phyloP scores from a whole-genome alignment of 192 early-diverging fungal species.

The Phlyctochytrium bullatum region DNA sequence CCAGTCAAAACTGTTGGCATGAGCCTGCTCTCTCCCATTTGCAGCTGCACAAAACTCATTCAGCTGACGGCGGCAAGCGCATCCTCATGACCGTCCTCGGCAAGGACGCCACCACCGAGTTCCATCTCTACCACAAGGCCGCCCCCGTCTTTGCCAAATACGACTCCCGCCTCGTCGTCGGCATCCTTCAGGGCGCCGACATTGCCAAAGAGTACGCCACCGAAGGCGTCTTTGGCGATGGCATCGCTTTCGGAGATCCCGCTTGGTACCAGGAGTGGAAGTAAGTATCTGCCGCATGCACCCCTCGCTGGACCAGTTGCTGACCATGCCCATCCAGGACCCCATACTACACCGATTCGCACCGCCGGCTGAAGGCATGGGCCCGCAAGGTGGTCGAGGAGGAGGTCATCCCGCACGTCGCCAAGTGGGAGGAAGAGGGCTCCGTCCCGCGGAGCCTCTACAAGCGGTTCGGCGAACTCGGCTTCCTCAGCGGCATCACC shows the following conservation, averaged over 20 bases:
- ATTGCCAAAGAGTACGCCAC: not conserved
- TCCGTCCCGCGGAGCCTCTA: conserved; percentile 17
- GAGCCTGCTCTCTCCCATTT: too few relatives aligned
- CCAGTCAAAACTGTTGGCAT: too few relatives aligned
- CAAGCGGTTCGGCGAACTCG: conserved; percentile 16
- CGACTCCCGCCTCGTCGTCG: not conserved
- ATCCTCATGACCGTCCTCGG: conserved; percentile 71
- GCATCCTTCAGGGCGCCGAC: not conserved
- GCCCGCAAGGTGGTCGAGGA: conserved; percentile 66
- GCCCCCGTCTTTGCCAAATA: conserved; percentile 8
- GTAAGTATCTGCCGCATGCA: not conserved
- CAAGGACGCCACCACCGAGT: conserved; percentile 70
- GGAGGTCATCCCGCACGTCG: conserved; percentile 70
- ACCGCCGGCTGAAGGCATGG: conserved; percentile 53
- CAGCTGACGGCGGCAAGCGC: conserved; percentile 80
- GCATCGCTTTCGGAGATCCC: conserved; percentile 69
- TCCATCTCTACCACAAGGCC: conserved; percentile 50
- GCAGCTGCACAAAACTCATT: too few relatives aligned
- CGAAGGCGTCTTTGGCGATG: conserved; percentile 46
- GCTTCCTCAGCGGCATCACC: conserved; percentile 24
- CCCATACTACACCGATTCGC: conserved; percentile 39
- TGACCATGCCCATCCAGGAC: conserved; percentile 4
- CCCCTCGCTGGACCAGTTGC: not conserved
- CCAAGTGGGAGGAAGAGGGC: conserved; percentile 41
- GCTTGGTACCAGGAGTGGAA: conserved; percentile 62